A percentile compares a stretch with the other conserved stretches of the same genome.
Conservation (phyloP, 225 moss, liverwort and hornwort genomes). For the Ulota crispa region DNA sequence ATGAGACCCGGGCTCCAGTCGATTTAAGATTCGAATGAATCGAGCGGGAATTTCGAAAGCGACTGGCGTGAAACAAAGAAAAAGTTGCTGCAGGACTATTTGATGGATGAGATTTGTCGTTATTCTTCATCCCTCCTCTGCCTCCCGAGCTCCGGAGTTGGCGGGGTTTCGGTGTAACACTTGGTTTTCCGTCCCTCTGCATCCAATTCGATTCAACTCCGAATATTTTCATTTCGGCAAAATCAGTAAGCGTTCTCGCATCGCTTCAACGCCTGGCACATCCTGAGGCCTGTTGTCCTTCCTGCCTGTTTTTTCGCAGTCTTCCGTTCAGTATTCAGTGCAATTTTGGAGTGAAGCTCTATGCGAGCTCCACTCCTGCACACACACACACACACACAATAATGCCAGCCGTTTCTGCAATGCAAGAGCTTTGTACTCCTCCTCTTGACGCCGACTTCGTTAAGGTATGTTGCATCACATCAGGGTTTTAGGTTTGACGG, state of each 20-base stretch:
- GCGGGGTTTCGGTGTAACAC: neutral
- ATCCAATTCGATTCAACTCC: neutral
- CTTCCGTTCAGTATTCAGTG: neutral
- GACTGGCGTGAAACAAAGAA: neutral
- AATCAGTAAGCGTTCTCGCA: neutral
- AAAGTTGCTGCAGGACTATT: neutral
- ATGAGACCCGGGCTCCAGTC: neutral
- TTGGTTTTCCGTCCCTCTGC: neutral
- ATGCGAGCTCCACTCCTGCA: neutral
- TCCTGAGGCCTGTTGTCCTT: neutral
- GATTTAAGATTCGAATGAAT: neutral
- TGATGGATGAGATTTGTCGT: conserved; percentile 19
- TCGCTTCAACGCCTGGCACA: neutral
- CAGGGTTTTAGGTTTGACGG: neutral
- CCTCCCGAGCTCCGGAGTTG: neutral
- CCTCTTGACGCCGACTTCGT: neutral
- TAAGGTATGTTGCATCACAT: neutral
- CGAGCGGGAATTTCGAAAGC: conserved; percentile 22
- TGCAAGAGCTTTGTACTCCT: neutral
- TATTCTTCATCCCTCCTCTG: conserved; percentile 18
- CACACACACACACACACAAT: neutral
- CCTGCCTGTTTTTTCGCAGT: neutral
- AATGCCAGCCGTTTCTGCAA: neutral
- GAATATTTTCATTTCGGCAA: neutral
- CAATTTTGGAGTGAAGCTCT: neutral